A percentile compares a stretch with the other conserved stretches of the same genome.
Evolutionary conservation across 768 basidiomycete genomes (phyloP).

Genomic region (Phylloporus rhodoxanthus): DNA sequence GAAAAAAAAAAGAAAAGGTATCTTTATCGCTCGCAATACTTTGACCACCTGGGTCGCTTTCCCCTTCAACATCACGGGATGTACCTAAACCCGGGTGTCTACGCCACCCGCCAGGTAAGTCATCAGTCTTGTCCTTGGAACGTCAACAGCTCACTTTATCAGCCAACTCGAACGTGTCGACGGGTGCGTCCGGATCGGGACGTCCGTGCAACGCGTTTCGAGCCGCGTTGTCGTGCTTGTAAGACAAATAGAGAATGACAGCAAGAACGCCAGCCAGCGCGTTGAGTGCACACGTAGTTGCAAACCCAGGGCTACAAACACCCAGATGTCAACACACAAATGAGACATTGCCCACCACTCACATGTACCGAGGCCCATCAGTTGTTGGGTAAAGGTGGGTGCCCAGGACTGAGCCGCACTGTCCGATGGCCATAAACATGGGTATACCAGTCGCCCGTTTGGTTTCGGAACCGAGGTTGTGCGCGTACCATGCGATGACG

Average conservation of each 20-base stretch:
- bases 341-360: conserved; percentile 13
- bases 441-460: conserved; percentile 74
- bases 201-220: conserved; percentile 50
- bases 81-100: conserved; percentile 20
- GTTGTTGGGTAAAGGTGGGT: conserved; percentile 63
- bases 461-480: conserved; percentile 73
- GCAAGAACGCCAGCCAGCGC: conserved; percentile 22
- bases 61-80: conserved; percentile 8
- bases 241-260: conserved; percentile 52
- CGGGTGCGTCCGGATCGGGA: conserved; percentile 38
- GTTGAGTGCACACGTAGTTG: conserved; percentile 38
- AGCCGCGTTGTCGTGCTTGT: conserved; percentile 52
- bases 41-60: neutral
- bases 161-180: conserved; percentile 61
- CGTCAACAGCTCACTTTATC: conserved; percentile 47
- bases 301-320: conserved; percentile 44
- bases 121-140: neutral
- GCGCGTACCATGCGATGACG: conserved; percentile 73
- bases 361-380: conserved; percentile 65
- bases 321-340: neutral
- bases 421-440: conserved; percentile 76
- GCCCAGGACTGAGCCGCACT: conserved; percentile 73
- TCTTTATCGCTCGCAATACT: neutral
- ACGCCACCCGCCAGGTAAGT: neutral
- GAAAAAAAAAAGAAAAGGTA: neutral